phyloP scores from a whole-genome alignment of 1,284 basidiomycete genomes.

The Boletus holoroseus region DNA sequence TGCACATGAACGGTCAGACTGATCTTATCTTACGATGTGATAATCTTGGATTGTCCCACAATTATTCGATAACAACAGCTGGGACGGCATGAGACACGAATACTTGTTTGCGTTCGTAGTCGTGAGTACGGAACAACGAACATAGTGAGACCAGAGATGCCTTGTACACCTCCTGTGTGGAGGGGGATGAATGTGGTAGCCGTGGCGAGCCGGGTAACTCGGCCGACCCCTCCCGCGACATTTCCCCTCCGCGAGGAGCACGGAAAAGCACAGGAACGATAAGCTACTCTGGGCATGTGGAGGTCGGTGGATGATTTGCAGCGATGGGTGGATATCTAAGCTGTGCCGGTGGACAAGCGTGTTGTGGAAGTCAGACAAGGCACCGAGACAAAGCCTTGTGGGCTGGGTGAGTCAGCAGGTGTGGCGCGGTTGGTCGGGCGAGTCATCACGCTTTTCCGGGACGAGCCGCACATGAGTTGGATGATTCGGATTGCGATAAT shows the following conservation, averaged over 20 bases:
- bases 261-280: slow-evolving; percentile 16
- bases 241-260: background rate
- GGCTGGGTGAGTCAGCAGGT: slow-evolving; percentile 17
- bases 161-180: no score
- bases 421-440: background rate
- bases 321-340: slow-evolving; percentile 11
- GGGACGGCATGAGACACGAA: no score
- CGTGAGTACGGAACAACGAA: no score
- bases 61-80: background rate
- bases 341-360: no score
- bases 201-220: slow-evolving; percentile 6
- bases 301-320: slow-evolving; percentile 13
- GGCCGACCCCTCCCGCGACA: background rate
- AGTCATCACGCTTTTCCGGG: slow-evolving; percentile 6
- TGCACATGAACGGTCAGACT: background rate
- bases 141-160: background rate
- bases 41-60: slow-evolving; percentile 9
- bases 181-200: background rate
- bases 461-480: background rate
- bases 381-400: slow-evolving; percentile 15
- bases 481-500: slow-evolving; percentile 32
- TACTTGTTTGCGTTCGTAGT: no score
- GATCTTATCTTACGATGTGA: slow-evolving; percentile 19
- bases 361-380: slow-evolving; percentile 15
- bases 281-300: background rate